phyloP scores from a whole-genome alignment of 495 filamentous ascomycete genomes.

The Paragyromitra xinjiangensis region DNA sequence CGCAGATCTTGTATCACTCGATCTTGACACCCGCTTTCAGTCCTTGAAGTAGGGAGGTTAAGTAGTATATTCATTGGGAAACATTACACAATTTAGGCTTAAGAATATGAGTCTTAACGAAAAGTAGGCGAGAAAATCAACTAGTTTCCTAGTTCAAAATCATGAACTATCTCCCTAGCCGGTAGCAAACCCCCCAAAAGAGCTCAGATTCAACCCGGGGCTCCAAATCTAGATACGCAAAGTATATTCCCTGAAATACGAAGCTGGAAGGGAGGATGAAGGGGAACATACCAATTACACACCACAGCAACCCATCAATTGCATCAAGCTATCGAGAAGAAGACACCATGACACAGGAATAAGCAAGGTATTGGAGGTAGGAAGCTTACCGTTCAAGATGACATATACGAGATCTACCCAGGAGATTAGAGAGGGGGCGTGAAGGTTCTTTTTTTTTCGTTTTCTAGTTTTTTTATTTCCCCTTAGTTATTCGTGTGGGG shows the following conservation, averaged over 20 bases:
- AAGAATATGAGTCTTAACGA: background rate
- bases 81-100: background rate
- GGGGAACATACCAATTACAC: background rate
- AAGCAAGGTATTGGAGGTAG: background rate
- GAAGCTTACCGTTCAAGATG: constrained; percentile 6
- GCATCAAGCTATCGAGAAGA: constrained; percentile 22
- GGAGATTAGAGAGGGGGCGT: background rate
- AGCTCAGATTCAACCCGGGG: background rate
- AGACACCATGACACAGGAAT: background rate
- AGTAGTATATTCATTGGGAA: background rate
- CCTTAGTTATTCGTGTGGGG: background rate
- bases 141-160: background rate
- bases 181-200: background rate
- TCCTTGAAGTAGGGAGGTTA: too few species aligned
- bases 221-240: background rate
- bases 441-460: constrained; percentile 5
- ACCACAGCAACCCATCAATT: background rate
- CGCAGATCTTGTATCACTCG: constrained; percentile 27
- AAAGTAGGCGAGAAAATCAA: background rate
- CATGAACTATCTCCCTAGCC: background rate
- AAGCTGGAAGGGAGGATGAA: background rate
- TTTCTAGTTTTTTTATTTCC: background rate
- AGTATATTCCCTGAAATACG: background rate
- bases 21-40: constrained; percentile 12
- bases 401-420: constrained; percentile 1